A percentile compares a stretch with the other conserved stretches of the same genome.
These are phyloP conservation scores for Aspergillus sp. DNA, from an alignment of 2,329 filamentous ascomycete species.

Conservation along the genomic window DNA sequence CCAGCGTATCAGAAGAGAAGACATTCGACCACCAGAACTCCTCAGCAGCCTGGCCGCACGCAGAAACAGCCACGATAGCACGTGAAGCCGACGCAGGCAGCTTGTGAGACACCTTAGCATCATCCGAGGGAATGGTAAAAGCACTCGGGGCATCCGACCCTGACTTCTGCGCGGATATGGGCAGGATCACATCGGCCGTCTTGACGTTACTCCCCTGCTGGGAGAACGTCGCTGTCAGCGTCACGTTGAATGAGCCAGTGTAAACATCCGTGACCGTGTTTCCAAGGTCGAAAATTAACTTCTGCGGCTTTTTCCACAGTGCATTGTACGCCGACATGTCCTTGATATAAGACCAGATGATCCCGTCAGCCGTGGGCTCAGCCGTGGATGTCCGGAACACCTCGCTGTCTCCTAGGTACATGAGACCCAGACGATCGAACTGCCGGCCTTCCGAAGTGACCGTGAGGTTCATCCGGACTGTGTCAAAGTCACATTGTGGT, in stretches of 20 bases:
- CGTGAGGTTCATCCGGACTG: conserved; percentile 68
- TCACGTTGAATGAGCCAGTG: conserved; percentile 66
- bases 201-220: conserved; percentile 26
- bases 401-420: conserved; percentile 70
- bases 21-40: conserved; percentile 86
- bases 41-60: conserved; percentile 66
- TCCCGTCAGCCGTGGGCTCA: conserved; percentile 63
- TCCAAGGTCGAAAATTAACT: conserved; percentile 69
- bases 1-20: conserved; percentile 50
- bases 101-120: conserved; percentile 50
- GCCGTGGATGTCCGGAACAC: conserved; percentile 79
- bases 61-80: conserved; percentile 67
- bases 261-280: conserved; percentile 65
- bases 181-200: conserved; percentile 58
- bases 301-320: conserved; percentile 62
- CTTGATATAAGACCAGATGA: conserved; percentile 68
- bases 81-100: conserved; percentile 60
- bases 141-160: conserved; percentile 50
- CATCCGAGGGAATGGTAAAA: conserved; percentile 58
- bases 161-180: conserved; percentile 39
- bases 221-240: conserved; percentile 66
- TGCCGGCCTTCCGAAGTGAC: conserved; percentile 63
- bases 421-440: conserved; percentile 65
- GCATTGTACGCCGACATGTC: conserved; percentile 65
- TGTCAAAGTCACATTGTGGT: conserved; percentile 62